Percentiles rank a stretch among this genome's conserved stretches.
Evolutionary conservation across 371 early-diverging fungal species (phyloP).

Genomic region (Apophysomyces variabilis): DNA sequence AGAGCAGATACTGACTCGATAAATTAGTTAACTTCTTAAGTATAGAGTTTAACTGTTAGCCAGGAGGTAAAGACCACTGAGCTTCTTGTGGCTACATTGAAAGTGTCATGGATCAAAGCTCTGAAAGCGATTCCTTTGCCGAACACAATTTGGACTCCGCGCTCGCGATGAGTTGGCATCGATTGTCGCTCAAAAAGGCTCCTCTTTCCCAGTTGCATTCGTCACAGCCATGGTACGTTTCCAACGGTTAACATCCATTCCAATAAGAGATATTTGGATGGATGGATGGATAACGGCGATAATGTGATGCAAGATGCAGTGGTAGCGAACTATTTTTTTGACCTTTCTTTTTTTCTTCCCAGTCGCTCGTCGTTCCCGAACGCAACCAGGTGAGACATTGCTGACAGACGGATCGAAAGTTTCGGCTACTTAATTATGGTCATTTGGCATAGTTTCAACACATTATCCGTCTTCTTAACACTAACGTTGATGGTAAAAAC

Average conservation of each 20-base stretch:
- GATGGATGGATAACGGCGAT: conserved; percentile 18
- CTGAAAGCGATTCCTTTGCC: neutral
- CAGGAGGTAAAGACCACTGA: too few species aligned
- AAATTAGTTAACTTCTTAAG: too few species aligned
- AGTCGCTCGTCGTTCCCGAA: conserved; percentile 89
- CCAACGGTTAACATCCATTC: neutral
- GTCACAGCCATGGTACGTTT: conserved; percentile 8
- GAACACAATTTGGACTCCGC: neutral
- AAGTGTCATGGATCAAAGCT: neutral
- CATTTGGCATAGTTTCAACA: conserved; percentile 76
- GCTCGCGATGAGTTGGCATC: neutral
- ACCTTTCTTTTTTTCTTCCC: conserved; percentile 15
- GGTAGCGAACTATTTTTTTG: conserved; percentile 7
- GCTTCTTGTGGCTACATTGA: neutral
- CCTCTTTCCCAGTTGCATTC: conserved; percentile 5
- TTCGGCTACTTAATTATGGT: neutral
- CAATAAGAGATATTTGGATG: conserved; percentile 14
- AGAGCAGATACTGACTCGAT: too few species aligned
- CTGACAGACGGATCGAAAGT: neutral
- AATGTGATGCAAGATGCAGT: conserved; percentile 1
- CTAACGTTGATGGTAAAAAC: conserved; percentile 97
- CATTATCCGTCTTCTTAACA: conserved; percentile 99
- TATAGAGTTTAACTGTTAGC: too few species aligned
- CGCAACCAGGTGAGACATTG: conserved; percentile 57
- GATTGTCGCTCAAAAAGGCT: neutral